phyloP scores from a whole-genome alignment of 2,329 filamentous ascomycete species.

The Blastomyces silverae region DNA sequence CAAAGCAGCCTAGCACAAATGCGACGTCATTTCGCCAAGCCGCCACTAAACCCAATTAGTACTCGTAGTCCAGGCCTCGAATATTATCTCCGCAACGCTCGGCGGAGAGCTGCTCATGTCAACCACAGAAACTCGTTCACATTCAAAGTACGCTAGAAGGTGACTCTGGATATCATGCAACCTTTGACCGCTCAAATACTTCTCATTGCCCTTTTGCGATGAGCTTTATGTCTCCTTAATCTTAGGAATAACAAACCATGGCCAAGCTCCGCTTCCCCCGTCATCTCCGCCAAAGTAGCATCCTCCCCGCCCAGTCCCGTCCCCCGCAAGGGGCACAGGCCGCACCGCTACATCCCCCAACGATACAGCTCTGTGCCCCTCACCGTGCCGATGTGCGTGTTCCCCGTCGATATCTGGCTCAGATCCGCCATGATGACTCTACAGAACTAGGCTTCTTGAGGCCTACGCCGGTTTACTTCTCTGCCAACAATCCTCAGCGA shows the following conservation, averaged over 20 bases:
- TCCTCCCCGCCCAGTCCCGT: conserved; percentile 1
- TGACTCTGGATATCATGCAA: neutral
- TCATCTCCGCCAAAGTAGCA: conserved; percentile 9
- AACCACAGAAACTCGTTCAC: too few species aligned
- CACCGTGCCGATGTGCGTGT: neutral
- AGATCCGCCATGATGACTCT: conserved; percentile 9
- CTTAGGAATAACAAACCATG: neutral
- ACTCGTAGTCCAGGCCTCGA: neutral
- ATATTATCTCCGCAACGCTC: neutral
- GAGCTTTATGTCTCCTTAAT: neutral
- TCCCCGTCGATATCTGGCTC: conserved; percentile 9
- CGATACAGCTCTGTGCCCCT: neutral
- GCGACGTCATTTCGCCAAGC: conserved; percentile 2
- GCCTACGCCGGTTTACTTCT: conserved; percentile 27
- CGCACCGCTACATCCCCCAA: neutral
- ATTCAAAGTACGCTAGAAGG: neutral
- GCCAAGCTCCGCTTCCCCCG: neutral
- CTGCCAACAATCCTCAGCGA: conserved; percentile 18
- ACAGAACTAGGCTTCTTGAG: conserved; percentile 16
- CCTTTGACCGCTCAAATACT: neutral
- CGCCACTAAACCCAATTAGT: neutral
- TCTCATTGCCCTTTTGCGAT: neutral
- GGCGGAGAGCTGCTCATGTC: neutral
- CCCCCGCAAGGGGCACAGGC: neutral
- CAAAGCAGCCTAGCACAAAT: neutral